Conservation (phyloP, 1,284 basidiomycete species). For the Irpex sp. region DNA sequence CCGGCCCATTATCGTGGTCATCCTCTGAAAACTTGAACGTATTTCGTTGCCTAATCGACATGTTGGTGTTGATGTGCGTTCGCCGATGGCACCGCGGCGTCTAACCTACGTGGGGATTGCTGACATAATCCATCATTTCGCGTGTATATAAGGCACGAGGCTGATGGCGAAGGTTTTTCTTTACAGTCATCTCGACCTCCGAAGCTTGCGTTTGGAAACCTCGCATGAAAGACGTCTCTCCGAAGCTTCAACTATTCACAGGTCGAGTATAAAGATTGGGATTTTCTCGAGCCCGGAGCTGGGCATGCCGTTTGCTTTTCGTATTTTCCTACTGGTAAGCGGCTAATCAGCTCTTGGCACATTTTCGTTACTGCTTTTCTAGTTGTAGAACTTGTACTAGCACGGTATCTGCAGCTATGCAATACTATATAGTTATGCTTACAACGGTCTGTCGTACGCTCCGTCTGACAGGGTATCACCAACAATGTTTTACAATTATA, state of each 20-base stretch:
- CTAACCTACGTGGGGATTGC: neutral
- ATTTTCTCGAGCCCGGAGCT: constrained; percentile 39
- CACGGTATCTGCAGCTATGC: neutral
- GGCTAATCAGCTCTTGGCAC: constrained; percentile 72
- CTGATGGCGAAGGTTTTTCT: constrained; percentile 19
- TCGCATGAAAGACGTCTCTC: constrained; percentile 23
- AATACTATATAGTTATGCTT: neutral
- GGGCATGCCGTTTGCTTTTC: constrained; percentile 65
- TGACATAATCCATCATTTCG: neutral
- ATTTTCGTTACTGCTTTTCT: constrained; percentile 23
- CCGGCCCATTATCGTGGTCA: constrained; percentile 15
- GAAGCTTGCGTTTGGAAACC: constrained; percentile 26
- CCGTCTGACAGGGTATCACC: no score
- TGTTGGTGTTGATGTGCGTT: neutral
- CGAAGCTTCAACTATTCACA: constrained; percentile 16
- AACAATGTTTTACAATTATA: neutral
- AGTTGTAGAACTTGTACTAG: neutral
- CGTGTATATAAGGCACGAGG: neutral
- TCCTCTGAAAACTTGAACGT: constrained; percentile 24
- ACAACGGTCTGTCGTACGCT: no score
- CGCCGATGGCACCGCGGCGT: neutral
- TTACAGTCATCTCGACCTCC: constrained; percentile 61
- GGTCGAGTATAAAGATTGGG: constrained; percentile 40
- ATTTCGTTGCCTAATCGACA: constrained; percentile 23
- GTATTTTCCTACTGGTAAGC: constrained; percentile 39